These are phyloP conservation scores for Yamadazyma triangularis DNA, from an alignment of 1,139 yeast genomes.

Conservation along the genomic window DNA sequence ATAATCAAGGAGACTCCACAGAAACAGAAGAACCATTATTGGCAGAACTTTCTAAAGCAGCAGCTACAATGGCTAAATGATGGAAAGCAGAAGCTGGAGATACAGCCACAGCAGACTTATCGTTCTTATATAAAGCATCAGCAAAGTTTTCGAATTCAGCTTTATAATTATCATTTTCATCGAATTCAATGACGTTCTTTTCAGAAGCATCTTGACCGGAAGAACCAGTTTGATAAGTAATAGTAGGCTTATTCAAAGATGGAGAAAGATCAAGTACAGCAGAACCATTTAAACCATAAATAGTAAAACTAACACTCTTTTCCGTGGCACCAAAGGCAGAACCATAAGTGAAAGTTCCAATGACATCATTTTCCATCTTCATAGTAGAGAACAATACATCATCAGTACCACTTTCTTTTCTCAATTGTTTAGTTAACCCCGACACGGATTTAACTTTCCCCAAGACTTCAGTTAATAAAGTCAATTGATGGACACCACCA, in stretches of 20 bases:
- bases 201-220: slow-evolving; percentile 40
- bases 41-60: slow-evolving; percentile 69
- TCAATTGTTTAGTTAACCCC: slow-evolving; percentile 71
- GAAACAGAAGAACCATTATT: slow-evolving; percentile 54
- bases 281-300: slow-evolving; percentile 78
- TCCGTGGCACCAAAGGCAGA: slow-evolving; percentile 86
- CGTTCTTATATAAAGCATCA: slow-evolving; percentile 61
- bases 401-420: slow-evolving; percentile 72
- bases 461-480: slow-evolving; percentile 75
- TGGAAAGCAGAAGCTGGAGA: slow-evolving; percentile 80
- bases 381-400: slow-evolving; percentile 74
- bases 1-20: slow-evolving; percentile 33
- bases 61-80: slow-evolving; percentile 85
- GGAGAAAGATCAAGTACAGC: slow-evolving; percentile 61
- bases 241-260: slow-evolving; percentile 41
- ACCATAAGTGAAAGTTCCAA: slow-evolving; percentile 89
- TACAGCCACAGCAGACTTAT: slow-evolving; percentile 53
- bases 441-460: slow-evolving; percentile 68
- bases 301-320: slow-evolving; percentile 59
- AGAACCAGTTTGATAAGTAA: slow-evolving; percentile 44
- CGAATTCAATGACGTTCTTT: slow-evolving; percentile 46
- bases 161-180: slow-evolving; percentile 48
- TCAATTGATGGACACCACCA: slow-evolving; percentile 95
- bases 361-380: slow-evolving; percentile 56
- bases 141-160: slow-evolving; percentile 73